Evolutionary conservation across 1,284 basidiomycete species (phyloP).

Genomic region (Ustilago nuda): DNA sequence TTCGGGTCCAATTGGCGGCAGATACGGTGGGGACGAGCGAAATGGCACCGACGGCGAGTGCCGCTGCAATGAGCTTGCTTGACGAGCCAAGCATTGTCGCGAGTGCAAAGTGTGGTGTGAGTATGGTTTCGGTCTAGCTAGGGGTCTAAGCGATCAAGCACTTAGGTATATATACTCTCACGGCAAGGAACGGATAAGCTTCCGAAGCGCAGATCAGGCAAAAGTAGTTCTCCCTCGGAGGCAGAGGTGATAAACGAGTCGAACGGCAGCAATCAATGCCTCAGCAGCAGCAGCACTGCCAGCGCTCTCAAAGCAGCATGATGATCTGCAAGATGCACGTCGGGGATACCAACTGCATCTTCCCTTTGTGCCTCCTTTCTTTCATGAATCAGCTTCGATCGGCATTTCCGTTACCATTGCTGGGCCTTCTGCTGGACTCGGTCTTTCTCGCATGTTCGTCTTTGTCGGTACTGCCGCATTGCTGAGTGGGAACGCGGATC

Average conservation of each 20-base stretch:
- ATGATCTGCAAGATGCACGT: conserved; percentile 33
- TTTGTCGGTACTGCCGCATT: no score
- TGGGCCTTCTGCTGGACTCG: background rate
- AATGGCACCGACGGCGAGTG: background rate
- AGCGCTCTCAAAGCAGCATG: background rate
- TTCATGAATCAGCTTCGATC: background rate
- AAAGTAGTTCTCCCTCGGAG: background rate
- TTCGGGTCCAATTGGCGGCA: conserved; percentile 47
- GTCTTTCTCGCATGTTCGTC: background rate
- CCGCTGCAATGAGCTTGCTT: conserved; percentile 12
- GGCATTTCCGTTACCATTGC: background rate
- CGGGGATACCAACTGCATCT: conserved; percentile 13
- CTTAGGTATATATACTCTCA: conserved; percentile 1
- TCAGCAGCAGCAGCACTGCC: conserved; percentile 1
- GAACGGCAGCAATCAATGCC: background rate
- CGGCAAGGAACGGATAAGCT: conserved; percentile 1
- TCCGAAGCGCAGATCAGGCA: background rate
- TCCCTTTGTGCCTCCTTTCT: background rate
- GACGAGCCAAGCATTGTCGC: conserved; percentile 26
- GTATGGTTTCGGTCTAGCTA: background rate
- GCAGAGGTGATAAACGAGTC: background rate
- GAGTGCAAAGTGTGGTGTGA: background rate
- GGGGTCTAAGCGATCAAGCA: background rate
- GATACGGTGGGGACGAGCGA: conserved; percentile 10
- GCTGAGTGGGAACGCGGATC: background rate